These are phyloP conservation scores for Phlyctochytrium arcticum DNA, from an alignment of 192 early-diverging fungal species.

Conservation along the genomic window DNA sequence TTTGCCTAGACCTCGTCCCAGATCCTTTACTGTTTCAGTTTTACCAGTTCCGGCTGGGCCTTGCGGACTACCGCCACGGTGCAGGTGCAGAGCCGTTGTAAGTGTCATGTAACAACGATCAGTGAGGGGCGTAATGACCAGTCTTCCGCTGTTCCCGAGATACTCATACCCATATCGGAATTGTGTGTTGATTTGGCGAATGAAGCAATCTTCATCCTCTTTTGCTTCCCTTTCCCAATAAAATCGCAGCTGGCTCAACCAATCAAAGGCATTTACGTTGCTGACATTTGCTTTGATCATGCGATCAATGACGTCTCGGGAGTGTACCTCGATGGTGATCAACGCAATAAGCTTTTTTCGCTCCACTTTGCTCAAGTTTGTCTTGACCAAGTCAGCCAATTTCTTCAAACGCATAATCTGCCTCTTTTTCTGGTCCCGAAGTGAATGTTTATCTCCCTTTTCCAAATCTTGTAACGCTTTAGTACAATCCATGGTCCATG, in stretches of 20 bases:
- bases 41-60: slow-evolving; percentile 62
- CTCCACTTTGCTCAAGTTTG: slow-evolving; percentile 55
- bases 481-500: slow-evolving; percentile 58
- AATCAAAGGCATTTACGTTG: slow-evolving; percentile 52
- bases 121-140: slow-evolving; percentile 60
- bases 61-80: slow-evolving; percentile 53
- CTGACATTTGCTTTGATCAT: slow-evolving; percentile 49
- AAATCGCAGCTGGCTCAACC: slow-evolving; percentile 58
- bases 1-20: slow-evolving; percentile 55
- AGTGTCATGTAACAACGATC: slow-evolving; percentile 62
- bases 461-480: slow-evolving; percentile 52
- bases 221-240: slow-evolving; percentile 60
- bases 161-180: slow-evolving; percentile 59
- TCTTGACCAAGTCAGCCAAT: slow-evolving; percentile 48
- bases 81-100: slow-evolving; percentile 52
- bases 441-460: slow-evolving; percentile 55
- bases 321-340: slow-evolving; percentile 62
- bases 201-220: slow-evolving; percentile 61
- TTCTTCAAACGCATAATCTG: slow-evolving; percentile 56
- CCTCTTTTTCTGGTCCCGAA: slow-evolving; percentile 55
- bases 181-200: slow-evolving; percentile 59
- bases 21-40: slow-evolving; percentile 61
- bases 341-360: slow-evolving; percentile 58
- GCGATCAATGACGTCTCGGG: slow-evolving; percentile 55
- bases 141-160: slow-evolving; percentile 52